phyloP scores from a whole-genome alignment of 106 monocot genomes.

The Alisma plantagoaquatica region DNA sequence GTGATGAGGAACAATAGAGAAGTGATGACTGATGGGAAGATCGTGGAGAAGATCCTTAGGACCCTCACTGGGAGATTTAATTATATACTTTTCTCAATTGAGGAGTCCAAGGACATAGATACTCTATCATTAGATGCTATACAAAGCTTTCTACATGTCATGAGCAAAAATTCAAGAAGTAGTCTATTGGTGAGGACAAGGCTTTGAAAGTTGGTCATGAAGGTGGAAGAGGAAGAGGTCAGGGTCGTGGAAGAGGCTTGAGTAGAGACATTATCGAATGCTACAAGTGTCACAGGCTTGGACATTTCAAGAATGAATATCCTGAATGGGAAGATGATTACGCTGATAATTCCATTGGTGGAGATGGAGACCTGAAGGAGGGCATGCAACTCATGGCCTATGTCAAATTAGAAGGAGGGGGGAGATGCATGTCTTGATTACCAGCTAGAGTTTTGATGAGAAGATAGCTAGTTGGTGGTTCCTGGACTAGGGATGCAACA shows the following conservation, averaged over 20 bases:
- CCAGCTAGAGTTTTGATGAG: too few species aligned
- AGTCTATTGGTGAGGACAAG: too few species aligned
- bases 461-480: background rate
- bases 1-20: constrained; percentile 4
- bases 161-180: constrained; percentile 10
- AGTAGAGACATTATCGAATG: background rate
- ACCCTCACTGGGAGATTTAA: constrained; percentile 4
- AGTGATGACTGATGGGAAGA: background rate
- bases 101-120: constrained; percentile 11
- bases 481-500: too few species aligned
- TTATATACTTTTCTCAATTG: constrained; percentile 1
- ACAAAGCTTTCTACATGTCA: constrained; percentile 5
- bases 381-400: background rate
- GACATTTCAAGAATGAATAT: background rate
- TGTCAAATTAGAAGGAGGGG: background rate
- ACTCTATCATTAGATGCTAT: constrained; percentile 1
- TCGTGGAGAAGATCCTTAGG: constrained; percentile 9
- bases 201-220: too few species aligned
- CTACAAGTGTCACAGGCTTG: background rate
- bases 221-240: too few species aligned
- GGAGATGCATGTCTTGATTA: too few species aligned
- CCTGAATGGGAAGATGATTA: too few species aligned
- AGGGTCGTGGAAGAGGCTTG: background rate
- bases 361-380: too few species aligned
- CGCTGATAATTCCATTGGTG: too few species aligned